Evolutionary conservation across 352 stramenopile species (phyloP), one percentile per base, ranked within the genome.

Genomic region (Phytophthora pistaciae): DNA sequence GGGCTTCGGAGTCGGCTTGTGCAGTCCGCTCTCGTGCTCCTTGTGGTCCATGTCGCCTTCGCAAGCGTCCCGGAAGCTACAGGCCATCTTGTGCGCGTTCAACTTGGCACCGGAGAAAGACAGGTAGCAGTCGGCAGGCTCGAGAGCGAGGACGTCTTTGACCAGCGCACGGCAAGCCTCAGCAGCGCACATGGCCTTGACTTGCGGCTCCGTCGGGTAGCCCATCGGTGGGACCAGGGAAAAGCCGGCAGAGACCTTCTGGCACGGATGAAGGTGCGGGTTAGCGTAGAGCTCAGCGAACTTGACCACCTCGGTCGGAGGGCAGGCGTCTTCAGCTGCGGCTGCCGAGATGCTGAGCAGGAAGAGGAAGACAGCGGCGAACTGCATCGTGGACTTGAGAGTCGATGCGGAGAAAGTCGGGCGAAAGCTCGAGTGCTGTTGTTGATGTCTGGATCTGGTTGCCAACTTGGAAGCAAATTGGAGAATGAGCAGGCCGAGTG

Each of bases 281-380:
- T 77, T 77, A 20, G 66, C 48, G 20, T 75, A 77, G 11, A 81
- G 59, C 67, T 66, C 56, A n/a, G 66, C 63, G 52, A 74, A 64
- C 48, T 78, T 78, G 13, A 64, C 55, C 49, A 79, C 46, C 33
- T 79, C 61, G 18, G 56, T 62, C 31, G 62, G 21, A 7, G 60
- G 66, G 63, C 74, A 81, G 29, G 50, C 58, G 20, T 80, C 49
- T 64, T 78, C 69, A 11, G 69, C 65, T 46, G 54, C 61, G 55
- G 61, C 61, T 49, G 53, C 44, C 9, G 56, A 58, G 2, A 52
- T 23, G 20, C 27, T 56, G 36, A 78, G 68, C n/a, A 77, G 27
- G 42, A 77, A 61, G 60, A 66, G 36, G 27, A 68, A 52, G 25
- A 61, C 21, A 29, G 64, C 53, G 40, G 42, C 16, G 38, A 64